These are phyloP conservation scores for Candida sonorensis DNA, from an alignment of 805 yeast species.

Conservation along the genomic window DNA sequence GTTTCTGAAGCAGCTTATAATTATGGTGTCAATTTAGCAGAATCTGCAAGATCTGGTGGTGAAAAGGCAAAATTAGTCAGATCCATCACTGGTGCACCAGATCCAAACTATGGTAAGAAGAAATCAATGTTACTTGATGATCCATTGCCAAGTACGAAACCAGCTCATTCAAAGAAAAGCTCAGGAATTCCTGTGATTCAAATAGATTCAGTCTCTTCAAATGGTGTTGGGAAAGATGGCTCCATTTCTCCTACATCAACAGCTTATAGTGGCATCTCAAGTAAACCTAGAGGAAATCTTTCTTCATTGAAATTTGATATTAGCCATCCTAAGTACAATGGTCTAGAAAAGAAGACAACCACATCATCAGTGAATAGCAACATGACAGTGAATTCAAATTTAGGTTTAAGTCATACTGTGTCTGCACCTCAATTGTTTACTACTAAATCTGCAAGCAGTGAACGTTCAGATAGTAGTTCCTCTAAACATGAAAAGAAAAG, in stretches of 20 bases:
- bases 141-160: too few relatives aligned
- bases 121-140: conserved; percentile 26
- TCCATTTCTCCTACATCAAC: not conserved
- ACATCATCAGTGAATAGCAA: not conserved
- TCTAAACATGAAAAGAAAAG: conserved; percentile 6
- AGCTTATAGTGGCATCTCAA: conserved; percentile 7
- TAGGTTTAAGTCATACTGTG: conserved; percentile 2
- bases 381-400: too few relatives aligned
- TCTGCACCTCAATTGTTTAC: conserved; percentile 7
- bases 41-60: conserved; percentile 29
- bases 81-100: conserved; percentile 35
- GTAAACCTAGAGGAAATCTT: conserved; percentile 12
- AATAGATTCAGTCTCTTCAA: conserved; percentile 3
- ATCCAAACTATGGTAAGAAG: conserved; percentile 16
- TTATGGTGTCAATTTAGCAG: conserved; percentile 29
- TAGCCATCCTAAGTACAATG: conserved; percentile 17
- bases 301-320: conserved; percentile 18
- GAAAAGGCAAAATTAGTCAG: conserved; percentile 35
- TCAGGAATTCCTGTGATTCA: conserved; percentile 14
- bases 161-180: too few relatives aligned
- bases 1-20: conserved; percentile 27
- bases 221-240: not conserved
- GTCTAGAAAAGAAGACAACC: not conserved
- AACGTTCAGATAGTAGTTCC: not conserved
- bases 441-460: conserved; percentile 2